Conservation (phyloP, 371 early-diverging fungal genomes). For the Smittium mucronatum region DNA sequence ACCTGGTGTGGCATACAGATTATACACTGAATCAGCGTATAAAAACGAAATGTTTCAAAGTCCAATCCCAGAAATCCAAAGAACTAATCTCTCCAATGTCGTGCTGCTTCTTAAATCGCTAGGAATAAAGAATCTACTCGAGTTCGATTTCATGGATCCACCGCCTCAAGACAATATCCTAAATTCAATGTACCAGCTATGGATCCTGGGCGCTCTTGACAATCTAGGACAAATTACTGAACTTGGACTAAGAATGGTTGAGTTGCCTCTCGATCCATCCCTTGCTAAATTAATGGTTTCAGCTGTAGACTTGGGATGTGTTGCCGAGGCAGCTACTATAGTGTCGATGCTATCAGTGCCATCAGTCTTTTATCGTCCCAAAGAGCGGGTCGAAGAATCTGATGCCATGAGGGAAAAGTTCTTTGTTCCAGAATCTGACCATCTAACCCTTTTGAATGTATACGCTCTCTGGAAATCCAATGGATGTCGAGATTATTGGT, state of each 20-base stretch:
- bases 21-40: slow-evolving; percentile 92
- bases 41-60: slow-evolving; percentile 76
- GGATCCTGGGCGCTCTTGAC: slow-evolving; percentile 86
- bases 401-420: slow-evolving; percentile 91
- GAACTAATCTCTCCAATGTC: slow-evolving; percentile 83
- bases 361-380: slow-evolving; percentile 88
- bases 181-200: slow-evolving; percentile 94
- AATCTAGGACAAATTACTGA: slow-evolving; percentile 79
- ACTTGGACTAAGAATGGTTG: slow-evolving; percentile 80
- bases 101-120: slow-evolving; percentile 85
- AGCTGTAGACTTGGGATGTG: slow-evolving; percentile 72
- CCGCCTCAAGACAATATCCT: slow-evolving; percentile 80
- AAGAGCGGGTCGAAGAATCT: slow-evolving; percentile 82
- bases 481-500: slow-evolving; percentile 82
- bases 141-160: slow-evolving; percentile 97
- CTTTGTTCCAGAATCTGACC: slow-evolving; percentile 88
- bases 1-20: slow-evolving; percentile 83
- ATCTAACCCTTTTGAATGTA: slow-evolving; percentile 86
- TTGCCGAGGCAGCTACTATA: slow-evolving; percentile 89
- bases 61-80: slow-evolving; percentile 95
- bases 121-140: slow-evolving; percentile 77
- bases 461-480: slow-evolving; percentile 87
- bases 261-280: slow-evolving; percentile 91
- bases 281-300: slow-evolving; percentile 86
- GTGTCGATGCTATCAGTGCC: slow-evolving; percentile 97